phyloP scores from a whole-genome alignment of 352 stramenopile genomes.

The Peronospora destructor region DNA sequence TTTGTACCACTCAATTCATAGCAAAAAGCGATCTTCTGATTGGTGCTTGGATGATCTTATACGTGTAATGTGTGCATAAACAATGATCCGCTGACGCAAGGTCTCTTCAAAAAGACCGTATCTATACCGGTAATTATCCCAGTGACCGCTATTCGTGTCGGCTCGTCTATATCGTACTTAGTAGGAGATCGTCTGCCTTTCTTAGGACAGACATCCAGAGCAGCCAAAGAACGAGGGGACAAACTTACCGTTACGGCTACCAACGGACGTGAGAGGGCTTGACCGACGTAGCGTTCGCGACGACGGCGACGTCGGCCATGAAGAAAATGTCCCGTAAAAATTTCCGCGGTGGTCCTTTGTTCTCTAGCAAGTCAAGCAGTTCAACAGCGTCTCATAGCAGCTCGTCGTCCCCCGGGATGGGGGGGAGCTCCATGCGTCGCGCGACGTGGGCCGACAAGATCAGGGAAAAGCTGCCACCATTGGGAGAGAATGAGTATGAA shows the following conservation, averaged over 20 bases:
- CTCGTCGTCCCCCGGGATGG: conserved; percentile 14
- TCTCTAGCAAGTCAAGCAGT: conserved; percentile 29
- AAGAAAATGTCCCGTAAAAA: conserved; percentile 72
- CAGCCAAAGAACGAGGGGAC: neutral
- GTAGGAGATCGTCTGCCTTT: neutral
- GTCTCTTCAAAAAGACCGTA: neutral
- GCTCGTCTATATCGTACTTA: neutral
- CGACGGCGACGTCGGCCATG: conserved; percentile 32
- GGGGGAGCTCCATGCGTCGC: conserved; percentile 20
- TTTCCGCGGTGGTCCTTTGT: conserved; percentile 41
- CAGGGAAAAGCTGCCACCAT: conserved; percentile 62
- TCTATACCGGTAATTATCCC: neutral
- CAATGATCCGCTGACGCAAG: neutral
- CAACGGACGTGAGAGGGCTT: neutral
- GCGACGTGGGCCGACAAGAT: conserved; percentile 76
- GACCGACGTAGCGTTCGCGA: conserved; percentile 11
- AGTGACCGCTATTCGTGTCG: neutral
- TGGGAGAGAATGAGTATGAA: conserved; percentile 81
- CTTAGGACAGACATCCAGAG: neutral
- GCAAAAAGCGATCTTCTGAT: neutral
- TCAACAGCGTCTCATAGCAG: conserved; percentile 12
- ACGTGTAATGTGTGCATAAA: neutral
- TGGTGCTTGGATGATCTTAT: neutral
- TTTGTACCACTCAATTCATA: too few relatives aligned
- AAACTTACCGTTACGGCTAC: neutral